Conservation (phyloP, 768 basidiomycete species). For the Tylopilus intermedius region DNA sequence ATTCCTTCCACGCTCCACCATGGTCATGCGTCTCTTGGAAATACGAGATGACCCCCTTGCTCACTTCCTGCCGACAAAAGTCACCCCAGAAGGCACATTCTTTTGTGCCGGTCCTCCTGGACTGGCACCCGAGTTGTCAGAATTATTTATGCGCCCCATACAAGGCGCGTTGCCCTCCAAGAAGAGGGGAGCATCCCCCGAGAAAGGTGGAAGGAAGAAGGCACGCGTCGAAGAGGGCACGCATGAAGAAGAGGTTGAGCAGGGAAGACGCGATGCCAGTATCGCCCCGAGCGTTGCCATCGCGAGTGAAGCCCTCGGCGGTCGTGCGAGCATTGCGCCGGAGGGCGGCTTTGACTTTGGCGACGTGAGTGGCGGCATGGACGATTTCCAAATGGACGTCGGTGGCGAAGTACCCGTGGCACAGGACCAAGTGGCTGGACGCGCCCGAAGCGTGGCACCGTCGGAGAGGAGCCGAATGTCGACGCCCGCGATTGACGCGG, state of each 20-base stretch:
- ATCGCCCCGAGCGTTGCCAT: conserved; percentile 55
- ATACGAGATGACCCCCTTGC: conserved; percentile 80
- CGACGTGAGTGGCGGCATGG: conserved; percentile 48
- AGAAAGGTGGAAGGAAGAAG: conserved; percentile 53
- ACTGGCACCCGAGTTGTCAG: conserved; percentile 71
- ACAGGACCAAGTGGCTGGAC: conserved; percentile 31
- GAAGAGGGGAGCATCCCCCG: conserved; percentile 56
- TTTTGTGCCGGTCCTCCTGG: conserved; percentile 86
- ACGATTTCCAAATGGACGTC: conserved; percentile 72
- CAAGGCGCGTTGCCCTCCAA: conserved; percentile 47
- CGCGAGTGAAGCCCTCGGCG: conserved; percentile 52
- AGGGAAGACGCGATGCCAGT: conserved; percentile 63
- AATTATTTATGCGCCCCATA: conserved; percentile 79
- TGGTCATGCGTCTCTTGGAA: conserved; percentile 81
- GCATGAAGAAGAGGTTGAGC: conserved; percentile 58
- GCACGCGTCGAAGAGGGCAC: conserved; percentile 50
- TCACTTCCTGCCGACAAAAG: conserved; percentile 80
- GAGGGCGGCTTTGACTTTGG: conserved; percentile 59
- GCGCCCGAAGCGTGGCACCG: conserved; percentile 45
- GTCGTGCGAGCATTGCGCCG: conserved; percentile 49
- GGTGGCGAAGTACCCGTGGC: conserved; percentile 41
- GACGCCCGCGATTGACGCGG: conserved; percentile 59
- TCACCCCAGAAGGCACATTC: conserved; percentile 65
- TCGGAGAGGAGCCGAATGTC: conserved; percentile 61
- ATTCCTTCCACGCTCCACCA: conserved; percentile 78